Conservation (phyloP, 75 land plant genomes). For the Chamaecyparis obtusa region DNA sequence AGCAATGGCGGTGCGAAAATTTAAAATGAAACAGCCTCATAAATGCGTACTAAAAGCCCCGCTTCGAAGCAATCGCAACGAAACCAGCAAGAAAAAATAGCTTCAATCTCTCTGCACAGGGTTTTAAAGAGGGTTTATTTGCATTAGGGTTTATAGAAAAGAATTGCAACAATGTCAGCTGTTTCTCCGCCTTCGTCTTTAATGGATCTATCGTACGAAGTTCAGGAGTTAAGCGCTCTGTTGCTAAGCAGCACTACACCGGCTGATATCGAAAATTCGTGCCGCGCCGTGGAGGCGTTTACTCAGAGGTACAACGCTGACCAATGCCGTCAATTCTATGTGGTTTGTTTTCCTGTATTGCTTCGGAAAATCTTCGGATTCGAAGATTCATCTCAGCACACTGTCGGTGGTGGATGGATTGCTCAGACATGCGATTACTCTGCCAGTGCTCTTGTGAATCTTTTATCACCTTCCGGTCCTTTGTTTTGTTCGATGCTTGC, state of each 20-base stretch:
- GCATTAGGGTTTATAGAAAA: background rate
- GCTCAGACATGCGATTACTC: constrained; percentile 31
- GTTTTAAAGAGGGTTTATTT: background rate
- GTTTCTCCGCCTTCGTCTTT: background rate
- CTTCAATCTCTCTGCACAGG: background rate
- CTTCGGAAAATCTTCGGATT: constrained; percentile 76
- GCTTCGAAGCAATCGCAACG: background rate
- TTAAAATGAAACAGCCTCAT: background rate
- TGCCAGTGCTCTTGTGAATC: constrained; percentile 45
- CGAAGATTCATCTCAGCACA: constrained; percentile 27
- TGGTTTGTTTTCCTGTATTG: constrained; percentile 67
- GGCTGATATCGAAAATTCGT: constrained; percentile 39
- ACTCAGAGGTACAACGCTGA: constrained; percentile 43
- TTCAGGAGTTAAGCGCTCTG: constrained; percentile 39
- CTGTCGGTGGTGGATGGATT: constrained; percentile 59
- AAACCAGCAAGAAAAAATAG: background rate
- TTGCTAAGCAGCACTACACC: constrained; percentile 31
- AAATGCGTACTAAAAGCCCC: background rate
- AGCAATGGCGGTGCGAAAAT: background rate
- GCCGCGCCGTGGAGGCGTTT: constrained; percentile 39
- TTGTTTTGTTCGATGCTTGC: constrained; percentile 56
- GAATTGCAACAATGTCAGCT: background rate
- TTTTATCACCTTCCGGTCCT: constrained; percentile 61
- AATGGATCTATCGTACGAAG: constrained; percentile 29
- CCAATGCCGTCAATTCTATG: constrained; percentile 60